Evolutionary conservation across 495 filamentous ascomycete genomes (phyloP), one percentile per base, ranked within the genome.

Genomic region (Xylaria acuta): DNA sequence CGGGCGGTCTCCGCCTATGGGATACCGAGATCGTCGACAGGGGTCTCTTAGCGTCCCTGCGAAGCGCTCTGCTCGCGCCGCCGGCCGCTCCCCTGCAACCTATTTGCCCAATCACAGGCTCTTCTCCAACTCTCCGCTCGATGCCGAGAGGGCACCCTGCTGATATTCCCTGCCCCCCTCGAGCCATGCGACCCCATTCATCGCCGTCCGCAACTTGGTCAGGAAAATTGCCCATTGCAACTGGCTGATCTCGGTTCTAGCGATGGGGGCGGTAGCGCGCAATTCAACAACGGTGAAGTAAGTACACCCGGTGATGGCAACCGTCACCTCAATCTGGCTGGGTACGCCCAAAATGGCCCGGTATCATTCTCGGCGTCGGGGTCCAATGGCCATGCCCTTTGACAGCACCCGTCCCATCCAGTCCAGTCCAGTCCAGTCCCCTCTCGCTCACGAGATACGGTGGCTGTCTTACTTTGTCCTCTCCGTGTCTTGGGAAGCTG

Each of bases 61-160:
- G 51, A 71, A 71, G 69, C 74, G 74, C 76, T 75, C 72, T 69
- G 73, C 59, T 77, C 70, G 71, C 64, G 72, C 74, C 75, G 73
- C 75, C 75, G 77, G 77, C 72, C 67, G 43, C 73, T 71, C 68
- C 58, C 27, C 38, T 30, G 43, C 11, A 41, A 25, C 9, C 11
- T 38, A 72, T 49, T 32, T 47, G 54, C 43, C 77, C 77, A 79
- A 79, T 74, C 75, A 76, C 43, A 72, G n/a, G 40, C 47, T 34
- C 34, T 72, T 72, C 72, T 72, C 75, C 75, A 76, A 64, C 59
- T 70, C 75, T 70, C 69, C 73, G 70, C 68, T 73, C 69, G 73
- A 67, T 58, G 73, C 73, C 74, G 71, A 70, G 73, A 40, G 45
- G n/a, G 45, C 2, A n/a, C 65, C 65, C 51, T 67, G 65, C 49